A percentile compares a stretch with the other conserved stretches of the same genome.
phyloP scores from a whole-genome alignment of 768 basidiomycete genomes.

The Amanita pseudoporphyria region DNA sequence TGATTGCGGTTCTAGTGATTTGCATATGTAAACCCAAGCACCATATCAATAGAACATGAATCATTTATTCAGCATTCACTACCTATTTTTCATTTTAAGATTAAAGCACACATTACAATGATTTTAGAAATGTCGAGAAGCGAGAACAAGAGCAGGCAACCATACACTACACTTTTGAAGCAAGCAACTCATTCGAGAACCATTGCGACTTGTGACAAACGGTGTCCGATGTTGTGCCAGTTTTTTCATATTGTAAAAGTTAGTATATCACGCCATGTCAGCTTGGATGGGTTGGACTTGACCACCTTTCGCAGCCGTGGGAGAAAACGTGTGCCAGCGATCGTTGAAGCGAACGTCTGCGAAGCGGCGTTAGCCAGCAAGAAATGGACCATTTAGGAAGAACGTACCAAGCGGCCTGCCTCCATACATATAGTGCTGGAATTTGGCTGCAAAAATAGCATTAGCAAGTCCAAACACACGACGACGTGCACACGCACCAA shows the following conservation, averaged over 20 bases:
- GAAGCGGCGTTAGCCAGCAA: constrained; percentile 4
- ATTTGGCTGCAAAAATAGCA: constrained; percentile 52
- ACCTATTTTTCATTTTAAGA: background rate
- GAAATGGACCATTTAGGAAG: background rate
- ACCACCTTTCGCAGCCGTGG: constrained; percentile 82
- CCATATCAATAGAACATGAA: too few relatives aligned
- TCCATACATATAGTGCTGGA: constrained; percentile 93
- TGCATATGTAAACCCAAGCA: too few relatives aligned
- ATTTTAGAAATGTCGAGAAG: background rate
- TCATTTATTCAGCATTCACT: constrained; percentile 4
- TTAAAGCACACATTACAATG: constrained; percentile 2
- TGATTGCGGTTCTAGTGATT: too few relatives aligned
- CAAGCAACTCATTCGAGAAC: background rate
- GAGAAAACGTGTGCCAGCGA: constrained; percentile 90
- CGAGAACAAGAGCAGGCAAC: background rate
- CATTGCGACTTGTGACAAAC: background rate
- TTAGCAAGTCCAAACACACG: background rate
- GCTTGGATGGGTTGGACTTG: constrained; percentile 59
- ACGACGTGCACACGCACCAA: constrained; percentile 42
- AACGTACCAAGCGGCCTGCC: constrained; percentile 73
- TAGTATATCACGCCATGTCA: constrained; percentile 22
- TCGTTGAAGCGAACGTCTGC: constrained; percentile 91
- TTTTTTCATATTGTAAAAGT: background rate
- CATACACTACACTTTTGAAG: too few relatives aligned
- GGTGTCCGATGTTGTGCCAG: background rate